Conservation (phyloP, 2,329 filamentous ascomycete species). For the Remersonia thermophila region DNA sequence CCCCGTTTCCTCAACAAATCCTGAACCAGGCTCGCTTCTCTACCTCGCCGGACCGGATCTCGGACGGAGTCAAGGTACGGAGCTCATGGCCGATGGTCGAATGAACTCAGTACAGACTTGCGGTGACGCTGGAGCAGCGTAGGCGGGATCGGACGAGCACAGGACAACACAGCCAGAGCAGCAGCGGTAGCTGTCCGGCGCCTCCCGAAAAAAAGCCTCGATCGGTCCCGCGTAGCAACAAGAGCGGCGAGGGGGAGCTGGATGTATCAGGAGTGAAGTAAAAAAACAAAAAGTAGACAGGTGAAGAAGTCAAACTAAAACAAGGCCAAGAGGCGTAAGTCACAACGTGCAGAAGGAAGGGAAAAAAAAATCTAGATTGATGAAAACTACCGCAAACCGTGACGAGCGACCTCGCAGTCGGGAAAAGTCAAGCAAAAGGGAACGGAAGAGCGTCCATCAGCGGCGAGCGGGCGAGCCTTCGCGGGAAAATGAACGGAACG, state of each 20-base stretch:
- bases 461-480: constrained; percentile 16
- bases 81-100: constrained; percentile 19
- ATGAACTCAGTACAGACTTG: constrained; percentile 7
- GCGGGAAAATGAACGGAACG: constrained; percentile 24
- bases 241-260: neutral
- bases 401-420: constrained; percentile 12
- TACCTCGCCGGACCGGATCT: constrained; percentile 22
- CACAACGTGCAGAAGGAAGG: constrained; percentile 14
- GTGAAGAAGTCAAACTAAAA: too few species aligned
- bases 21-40: constrained; percentile 11
- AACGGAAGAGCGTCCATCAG: neutral
- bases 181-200: constrained; percentile 1
- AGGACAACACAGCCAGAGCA: constrained; percentile 1
- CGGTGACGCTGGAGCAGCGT: constrained; percentile 2
- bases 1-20: too few species aligned
- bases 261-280: neutral
- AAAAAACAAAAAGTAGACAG: neutral
- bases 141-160: constrained; percentile 3
- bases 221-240: neutral
- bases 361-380: constrained; percentile 7
- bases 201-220: constrained; percentile 1
- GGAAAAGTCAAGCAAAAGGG: too few species aligned
- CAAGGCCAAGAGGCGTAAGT: neutral
- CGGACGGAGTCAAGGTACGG: constrained; percentile 18
- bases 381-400: constrained; percentile 6